Percentiles rank a stretch among this genome's conserved stretches.
Evolutionary conservation across 1,284 basidiomycete species (phyloP).

Genomic region (Trichosporon faecale): DNA sequence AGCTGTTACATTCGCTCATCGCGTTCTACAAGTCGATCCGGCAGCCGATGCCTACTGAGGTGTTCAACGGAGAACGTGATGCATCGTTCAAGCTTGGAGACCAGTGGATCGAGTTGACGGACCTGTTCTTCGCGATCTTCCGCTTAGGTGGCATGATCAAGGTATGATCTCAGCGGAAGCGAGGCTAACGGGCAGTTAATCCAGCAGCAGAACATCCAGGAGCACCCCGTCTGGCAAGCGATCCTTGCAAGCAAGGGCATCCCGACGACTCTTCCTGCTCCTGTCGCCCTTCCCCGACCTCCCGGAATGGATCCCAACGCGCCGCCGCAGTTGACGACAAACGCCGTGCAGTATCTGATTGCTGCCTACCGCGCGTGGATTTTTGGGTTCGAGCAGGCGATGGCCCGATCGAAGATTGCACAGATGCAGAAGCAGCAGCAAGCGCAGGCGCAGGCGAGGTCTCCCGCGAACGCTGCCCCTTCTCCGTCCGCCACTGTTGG

Average conservation of each 20-base stretch:
- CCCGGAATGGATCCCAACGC: conserved; percentile 25
- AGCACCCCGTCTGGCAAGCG: conserved; percentile 34
- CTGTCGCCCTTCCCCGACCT: conserved; percentile 31
- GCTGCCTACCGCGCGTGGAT: conserved; percentile 40
- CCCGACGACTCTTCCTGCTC: conserved; percentile 36
- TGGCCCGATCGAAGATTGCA: conserved; percentile 28
- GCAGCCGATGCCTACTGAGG: conserved; percentile 33
- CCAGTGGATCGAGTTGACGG: conserved; percentile 40
- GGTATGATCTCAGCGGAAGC: conserved; percentile 2
- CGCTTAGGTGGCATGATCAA: conserved; percentile 33
- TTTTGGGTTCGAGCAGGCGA: conserved; percentile 42
- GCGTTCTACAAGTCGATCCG: conserved; percentile 30
- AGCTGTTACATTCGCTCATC: conserved; percentile 36
- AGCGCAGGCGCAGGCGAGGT: conserved; percentile 1
- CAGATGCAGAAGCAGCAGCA: conserved; percentile 22
- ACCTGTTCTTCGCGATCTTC: conserved; percentile 41
- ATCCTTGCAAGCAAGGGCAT: conserved; percentile 30
- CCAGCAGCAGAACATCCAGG: conserved; percentile 22
- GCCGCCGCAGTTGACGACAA: conserved; percentile 31
- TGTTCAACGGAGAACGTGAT: conserved; percentile 41
- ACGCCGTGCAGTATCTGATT: conserved; percentile 38
- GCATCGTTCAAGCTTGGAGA: conserved; percentile 39
- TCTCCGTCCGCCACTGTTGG: not conserved
- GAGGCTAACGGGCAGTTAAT: conserved; percentile 19
- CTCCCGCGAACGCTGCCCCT: conserved; percentile 5